phyloP scores from a whole-genome alignment of 129 eudicot species.

The Pittosporum tobira region DNA sequence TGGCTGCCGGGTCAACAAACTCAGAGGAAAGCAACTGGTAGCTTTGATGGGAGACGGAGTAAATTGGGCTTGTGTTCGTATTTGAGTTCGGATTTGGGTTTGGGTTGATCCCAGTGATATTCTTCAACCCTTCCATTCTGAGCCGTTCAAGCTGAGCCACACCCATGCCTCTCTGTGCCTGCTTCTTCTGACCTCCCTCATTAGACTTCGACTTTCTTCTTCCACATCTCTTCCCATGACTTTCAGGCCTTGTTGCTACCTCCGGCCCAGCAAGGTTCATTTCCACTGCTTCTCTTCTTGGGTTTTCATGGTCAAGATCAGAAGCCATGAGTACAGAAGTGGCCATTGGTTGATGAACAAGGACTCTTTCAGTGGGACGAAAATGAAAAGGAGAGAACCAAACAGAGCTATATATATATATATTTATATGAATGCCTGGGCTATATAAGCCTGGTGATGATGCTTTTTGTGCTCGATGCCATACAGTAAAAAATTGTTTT shows the following conservation, averaged over 20 bases:
- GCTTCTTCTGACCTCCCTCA: conserved; percentile 25
- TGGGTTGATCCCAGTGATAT: conserved; percentile 21
- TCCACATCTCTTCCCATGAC: conserved; percentile 18
- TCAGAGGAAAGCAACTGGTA: conserved; percentile 2
- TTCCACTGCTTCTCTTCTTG: conserved; percentile 10
- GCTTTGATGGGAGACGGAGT: conserved; percentile 9
- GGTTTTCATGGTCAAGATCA: conserved; percentile 2
- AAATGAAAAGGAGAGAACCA: conserved; percentile 8
- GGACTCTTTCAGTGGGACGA: background rate
- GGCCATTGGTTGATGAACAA: conserved; percentile 14
- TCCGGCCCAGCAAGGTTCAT: conserved; percentile 19
- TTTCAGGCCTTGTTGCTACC: conserved; percentile 4
- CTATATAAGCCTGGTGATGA: conserved; percentile 14
- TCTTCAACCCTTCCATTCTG: conserved; percentile 18
- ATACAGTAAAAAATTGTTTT: conserved; percentile 9
- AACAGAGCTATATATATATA: conserved; percentile 13
- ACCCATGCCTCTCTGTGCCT: conserved; percentile 61
- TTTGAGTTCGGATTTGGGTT: background rate
- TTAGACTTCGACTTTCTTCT: conserved; percentile 30
- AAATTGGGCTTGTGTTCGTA: background rate
- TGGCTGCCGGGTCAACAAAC: background rate
- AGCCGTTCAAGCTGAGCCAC: conserved; percentile 53
- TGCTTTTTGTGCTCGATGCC: conserved; percentile 2
- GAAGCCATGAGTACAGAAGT: conserved; percentile 24
- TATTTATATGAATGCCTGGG: too few species aligned